Evolutionary conservation across 1,284 basidiomycete species (phyloP), one percentile per base, ranked within the genome.

Genomic region (Leccinum fuscescens): DNA sequence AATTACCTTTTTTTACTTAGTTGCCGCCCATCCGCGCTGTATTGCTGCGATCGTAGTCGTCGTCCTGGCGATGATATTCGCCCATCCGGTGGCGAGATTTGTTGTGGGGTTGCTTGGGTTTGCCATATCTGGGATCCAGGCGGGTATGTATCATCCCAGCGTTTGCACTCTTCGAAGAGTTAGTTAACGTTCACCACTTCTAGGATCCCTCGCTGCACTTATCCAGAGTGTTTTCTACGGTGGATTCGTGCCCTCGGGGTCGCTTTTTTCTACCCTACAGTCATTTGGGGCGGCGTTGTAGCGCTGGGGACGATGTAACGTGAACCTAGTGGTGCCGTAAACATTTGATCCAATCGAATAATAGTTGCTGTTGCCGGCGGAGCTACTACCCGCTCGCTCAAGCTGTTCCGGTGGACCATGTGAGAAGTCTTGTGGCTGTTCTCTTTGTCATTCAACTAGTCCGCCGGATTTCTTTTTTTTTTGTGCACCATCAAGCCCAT

Each of bases 261-360:
- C 62, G 0, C 2, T 51, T 1, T 63, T 63, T 31, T 15, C 64
- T 3, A 1, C 1, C 7, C 12, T 66, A 0, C 52, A 63, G 2
- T 63, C 64, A 1, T 60, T 63, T 12, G 61, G 62, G 2, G 39
- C 62, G 0, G 0, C 1, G 24, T 49, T 42, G 39, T 42, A 42
- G 11, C 39, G 39, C 39, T 42, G 11, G 42, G 6, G 11, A 11
- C 6, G 3, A 44, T 44, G 14, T 7, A 15, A 12, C 2, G 24
- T 24, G 35, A 14, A 57, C 17, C 6, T 17, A n/a, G 37, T 42
- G 11, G 7, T 24, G 15, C 9, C 29, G 39, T 42, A 42, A 22
- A 22, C 4, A 39, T 42, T 42, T 42, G 39, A 17, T 17, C 15
- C 39, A 42, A 44, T 44, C 0, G 6, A 44, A 44, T 44, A 12